Evolutionary conservation across 352 stramenopile genomes (phyloP), one percentile per base, ranked within the genome.

Genomic region (Phytophthora pistaciae): DNA sequence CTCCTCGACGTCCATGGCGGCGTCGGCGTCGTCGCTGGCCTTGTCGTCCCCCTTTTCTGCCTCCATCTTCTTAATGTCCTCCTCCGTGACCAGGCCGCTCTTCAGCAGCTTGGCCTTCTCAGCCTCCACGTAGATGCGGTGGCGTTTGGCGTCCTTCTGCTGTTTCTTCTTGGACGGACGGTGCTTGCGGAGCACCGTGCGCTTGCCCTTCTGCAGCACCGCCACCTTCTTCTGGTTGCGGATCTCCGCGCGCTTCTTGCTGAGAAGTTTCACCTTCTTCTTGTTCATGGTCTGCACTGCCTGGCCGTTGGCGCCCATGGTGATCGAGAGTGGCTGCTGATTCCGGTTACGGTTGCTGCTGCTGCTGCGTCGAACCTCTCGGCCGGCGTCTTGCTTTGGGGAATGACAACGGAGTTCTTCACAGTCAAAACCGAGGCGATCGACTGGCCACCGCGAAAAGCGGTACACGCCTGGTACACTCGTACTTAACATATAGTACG

Each of bases 201-300:
- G 70, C 58, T 79, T 75, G 46, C 88, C 88, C 66, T 93, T 84
- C 64, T 91, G 66, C 40, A 88, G 40, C 49, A 66, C 60, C 57
- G 79, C 70, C 29, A 96, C 90, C 70, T 95, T 94, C 74, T 95
- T 95, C 66, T 91, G 83, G 77, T 96, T 96, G 63, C 76, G 78
- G 21, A 85, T 57, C 68, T 93, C 76, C 7, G 79, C 75, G 59
- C 90, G 87, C 79, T 96, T 96, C 82, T 95, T 96, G 74, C 81
- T 89, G 46, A 88, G 81, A 38, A 96, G 77, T 71, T 96, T 96
- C 38, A 94, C 75, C 80, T 96, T 96, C 81, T 87, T 94, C 75
- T 92, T 92, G 85, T 96, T 96, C 74, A 88, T 90, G 5, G 77
- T 81, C 68, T 90, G 87, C 61, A 89, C 83, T 75, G 89, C 86